Percentiles rank a stretch among this genome's conserved stretches.
Conservation (phyloP, 768 basidiomycete species). For the Podaxis sp. region DNA sequence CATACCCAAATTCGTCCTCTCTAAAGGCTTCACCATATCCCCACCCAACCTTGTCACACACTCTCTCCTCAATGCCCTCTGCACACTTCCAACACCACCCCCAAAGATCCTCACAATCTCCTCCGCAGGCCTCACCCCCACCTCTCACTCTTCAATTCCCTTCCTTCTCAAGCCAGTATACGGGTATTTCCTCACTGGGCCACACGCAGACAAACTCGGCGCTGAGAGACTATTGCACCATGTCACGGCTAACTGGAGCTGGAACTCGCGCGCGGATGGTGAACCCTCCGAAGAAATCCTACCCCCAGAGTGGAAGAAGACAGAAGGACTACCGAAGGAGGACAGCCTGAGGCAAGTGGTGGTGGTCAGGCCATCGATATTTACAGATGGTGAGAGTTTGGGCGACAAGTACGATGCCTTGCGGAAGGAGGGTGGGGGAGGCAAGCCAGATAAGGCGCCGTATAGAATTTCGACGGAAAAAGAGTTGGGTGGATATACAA, state of each 20-base stretch:
- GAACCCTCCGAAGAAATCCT: conserved; percentile 45
- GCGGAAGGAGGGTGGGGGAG: neutral
- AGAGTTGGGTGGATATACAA: conserved; percentile 47
- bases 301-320: conserved; percentile 40
- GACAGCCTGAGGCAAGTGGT: conserved; percentile 47
- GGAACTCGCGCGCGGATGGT: conserved; percentile 39
- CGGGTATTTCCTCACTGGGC: conserved; percentile 37
- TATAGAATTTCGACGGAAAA: conserved; percentile 44
- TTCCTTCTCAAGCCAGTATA: conserved; percentile 50
- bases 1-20: conserved; percentile 40
- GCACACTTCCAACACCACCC: conserved; percentile 47
- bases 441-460: conserved; percentile 21
- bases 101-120: conserved; percentile 57
- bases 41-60: conserved; percentile 62
- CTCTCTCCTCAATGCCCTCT: conserved; percentile 53
- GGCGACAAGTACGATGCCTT: conserved; percentile 29
- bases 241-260: conserved; percentile 45
- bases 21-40: conserved; percentile 47
- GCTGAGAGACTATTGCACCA: conserved; percentile 51
- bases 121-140: conserved; percentile 48
- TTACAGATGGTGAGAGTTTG: conserved; percentile 56
- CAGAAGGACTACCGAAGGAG: conserved; percentile 38
- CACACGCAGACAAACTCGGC: conserved; percentile 64
- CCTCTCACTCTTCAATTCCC: conserved; percentile 47
- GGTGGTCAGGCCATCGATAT: conserved; percentile 55